Conservation (phyloP, 129 eudicot species). For the Sambucus nigra region DNA sequence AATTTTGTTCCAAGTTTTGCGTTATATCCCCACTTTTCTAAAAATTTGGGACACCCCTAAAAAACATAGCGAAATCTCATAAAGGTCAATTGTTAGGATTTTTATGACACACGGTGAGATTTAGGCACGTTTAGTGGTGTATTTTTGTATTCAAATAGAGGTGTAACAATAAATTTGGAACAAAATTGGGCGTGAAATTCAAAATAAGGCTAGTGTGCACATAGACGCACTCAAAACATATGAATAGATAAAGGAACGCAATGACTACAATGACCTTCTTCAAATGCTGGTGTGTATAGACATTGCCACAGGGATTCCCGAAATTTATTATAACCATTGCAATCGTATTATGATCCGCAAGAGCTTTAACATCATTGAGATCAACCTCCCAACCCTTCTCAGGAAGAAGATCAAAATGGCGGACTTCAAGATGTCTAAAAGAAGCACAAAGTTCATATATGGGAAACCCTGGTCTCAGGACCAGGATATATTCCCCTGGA, state of each 20-base stretch:
- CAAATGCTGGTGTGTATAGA: slow-evolving; percentile 66
- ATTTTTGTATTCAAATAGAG: too few relatives aligned
- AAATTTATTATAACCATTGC: slow-evolving; percentile 90
- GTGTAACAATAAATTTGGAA: too few relatives aligned
- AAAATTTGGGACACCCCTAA: too few relatives aligned
- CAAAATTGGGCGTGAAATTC: not conserved
- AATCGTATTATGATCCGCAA: slow-evolving; percentile 72
- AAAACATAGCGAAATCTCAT: too few relatives aligned
- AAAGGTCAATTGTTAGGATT: too few relatives aligned
- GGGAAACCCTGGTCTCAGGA: slow-evolving; percentile 95
- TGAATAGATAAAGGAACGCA: not conserved
- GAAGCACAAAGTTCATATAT: slow-evolving; percentile 88
- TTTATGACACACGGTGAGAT: too few relatives aligned
- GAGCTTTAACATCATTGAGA: slow-evolving; percentile 45
- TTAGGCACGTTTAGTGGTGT: too few relatives aligned
- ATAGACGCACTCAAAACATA: not conserved
- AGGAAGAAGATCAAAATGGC: slow-evolving; percentile 67
- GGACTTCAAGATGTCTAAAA: slow-evolving; percentile 66
- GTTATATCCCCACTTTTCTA: too few relatives aligned
- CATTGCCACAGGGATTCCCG: slow-evolving; percentile 97
- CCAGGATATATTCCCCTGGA: slow-evolving; percentile 78
- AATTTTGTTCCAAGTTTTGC: too few relatives aligned
- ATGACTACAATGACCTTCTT: slow-evolving; percentile 36
- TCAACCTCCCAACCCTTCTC: slow-evolving; percentile 81
- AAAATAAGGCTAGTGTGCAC: too few relatives aligned